phyloP scores from a whole-genome alignment of 768 basidiomycete species.

The Lenzites betulinus region DNA sequence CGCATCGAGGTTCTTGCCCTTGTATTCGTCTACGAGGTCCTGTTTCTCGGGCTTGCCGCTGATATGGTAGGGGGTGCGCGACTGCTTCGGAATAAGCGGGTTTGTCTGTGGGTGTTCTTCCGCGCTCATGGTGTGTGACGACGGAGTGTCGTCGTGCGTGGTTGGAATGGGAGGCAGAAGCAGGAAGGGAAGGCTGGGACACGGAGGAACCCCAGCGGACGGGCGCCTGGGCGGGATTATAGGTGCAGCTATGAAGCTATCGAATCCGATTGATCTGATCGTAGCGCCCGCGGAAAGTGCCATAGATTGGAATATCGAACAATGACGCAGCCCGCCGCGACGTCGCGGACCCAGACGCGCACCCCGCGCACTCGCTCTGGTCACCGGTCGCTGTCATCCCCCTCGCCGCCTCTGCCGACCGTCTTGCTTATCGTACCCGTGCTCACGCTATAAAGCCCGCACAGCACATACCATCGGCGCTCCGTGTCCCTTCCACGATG shows the following conservation, averaged over 20 bases:
- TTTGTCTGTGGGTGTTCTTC: conserved; percentile 22
- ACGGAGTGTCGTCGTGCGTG: not conserved
- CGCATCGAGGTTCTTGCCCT: conserved; percentile 53
- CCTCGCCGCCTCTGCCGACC: not conserved
- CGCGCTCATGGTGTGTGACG: conserved; percentile 14
- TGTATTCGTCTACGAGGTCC: conserved; percentile 53
- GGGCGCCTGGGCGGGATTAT: not conserved
- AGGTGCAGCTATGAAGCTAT: conserved; percentile 8
- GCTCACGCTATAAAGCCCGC: conserved; percentile 1
- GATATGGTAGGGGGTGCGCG: conserved; percentile 47
- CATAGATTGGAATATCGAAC: not conserved
- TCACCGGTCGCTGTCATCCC: not conserved
- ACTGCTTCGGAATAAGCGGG: conserved; percentile 40
- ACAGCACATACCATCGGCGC: not conserved
- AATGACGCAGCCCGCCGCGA: not conserved
- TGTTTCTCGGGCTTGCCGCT: conserved; percentile 47
- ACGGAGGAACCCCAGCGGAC: not conserved
- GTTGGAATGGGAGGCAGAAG: not conserved
- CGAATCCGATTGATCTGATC: conserved; percentile 22
- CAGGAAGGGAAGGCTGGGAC: not conserved
- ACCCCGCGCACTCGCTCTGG: not conserved
- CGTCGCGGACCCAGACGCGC: not conserved
- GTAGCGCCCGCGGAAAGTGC: not conserved
- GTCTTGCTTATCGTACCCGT: conserved; percentile 10
- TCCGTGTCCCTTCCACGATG: not conserved